These are phyloP conservation scores for Myxozyma udenii DNA, from an alignment of 805 yeast genomes.

Conservation along the genomic window DNA sequence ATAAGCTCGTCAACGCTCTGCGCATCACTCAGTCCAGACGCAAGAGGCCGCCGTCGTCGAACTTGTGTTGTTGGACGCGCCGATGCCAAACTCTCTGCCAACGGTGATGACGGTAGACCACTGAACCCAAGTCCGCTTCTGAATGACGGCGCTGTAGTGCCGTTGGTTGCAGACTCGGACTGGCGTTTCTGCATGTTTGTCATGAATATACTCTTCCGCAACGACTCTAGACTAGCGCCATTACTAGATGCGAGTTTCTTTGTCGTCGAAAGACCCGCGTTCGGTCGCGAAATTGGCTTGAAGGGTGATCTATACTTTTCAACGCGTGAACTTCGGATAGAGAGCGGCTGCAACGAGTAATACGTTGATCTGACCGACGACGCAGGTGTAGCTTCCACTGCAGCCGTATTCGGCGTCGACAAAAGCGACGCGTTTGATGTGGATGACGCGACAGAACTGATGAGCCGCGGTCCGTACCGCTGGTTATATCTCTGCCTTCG, in stretches of 20 bases:
- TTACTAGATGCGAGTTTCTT: background rate
- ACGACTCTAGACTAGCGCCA: background rate
- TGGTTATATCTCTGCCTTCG: constrained; percentile 13
- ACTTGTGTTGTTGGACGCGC: constrained; percentile 1
- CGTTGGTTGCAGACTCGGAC: background rate
- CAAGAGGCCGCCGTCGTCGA: constrained; percentile 10
- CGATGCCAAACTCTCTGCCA: constrained; percentile 16
- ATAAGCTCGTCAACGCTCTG: constrained; percentile 27
- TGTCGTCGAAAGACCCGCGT: no score
- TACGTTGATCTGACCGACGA: background rate
- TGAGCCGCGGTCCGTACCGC: no score
- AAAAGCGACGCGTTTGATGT: background rate
- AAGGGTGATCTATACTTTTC: constrained; percentile 18
- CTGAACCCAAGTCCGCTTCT: background rate
- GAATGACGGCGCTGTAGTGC: constrained; percentile 1
- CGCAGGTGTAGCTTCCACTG: background rate
- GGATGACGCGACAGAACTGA: no score
- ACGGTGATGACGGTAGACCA: constrained; percentile 18
- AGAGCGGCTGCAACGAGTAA: no score
- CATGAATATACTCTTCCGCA: background rate
- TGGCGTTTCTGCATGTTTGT: background rate
- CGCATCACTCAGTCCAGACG: constrained; percentile 20
- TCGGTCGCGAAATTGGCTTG: constrained; percentile 1
- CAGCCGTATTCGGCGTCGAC: background rate
- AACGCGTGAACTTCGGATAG: constrained; percentile 1